phyloP scores from a whole-genome alignment of 768 basidiomycete genomes.

The Mycena alexandri region DNA sequence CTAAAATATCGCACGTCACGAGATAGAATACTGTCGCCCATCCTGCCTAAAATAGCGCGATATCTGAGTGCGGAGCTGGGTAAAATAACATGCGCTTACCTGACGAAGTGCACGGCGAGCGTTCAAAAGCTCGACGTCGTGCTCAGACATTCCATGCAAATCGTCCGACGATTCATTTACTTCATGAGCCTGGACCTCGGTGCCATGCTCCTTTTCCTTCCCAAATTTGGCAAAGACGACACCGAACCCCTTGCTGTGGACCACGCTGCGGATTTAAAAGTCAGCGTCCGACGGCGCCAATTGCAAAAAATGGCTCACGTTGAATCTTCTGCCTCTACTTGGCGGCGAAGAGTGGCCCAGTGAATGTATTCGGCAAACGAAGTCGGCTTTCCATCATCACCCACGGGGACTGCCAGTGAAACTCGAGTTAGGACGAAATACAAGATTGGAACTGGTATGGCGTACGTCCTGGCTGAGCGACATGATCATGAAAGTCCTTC shows the following conservation, averaged over 20 bases:
- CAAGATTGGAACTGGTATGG: conserved; percentile 9
- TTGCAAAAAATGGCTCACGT: conserved; percentile 16
- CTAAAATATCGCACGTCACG: conserved; percentile 17
- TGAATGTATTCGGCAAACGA: conserved; percentile 7
- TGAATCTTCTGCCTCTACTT: conserved; percentile 5
- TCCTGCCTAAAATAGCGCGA: conserved; percentile 14
- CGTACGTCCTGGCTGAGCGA: conserved; percentile 20
- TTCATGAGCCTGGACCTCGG: neutral
- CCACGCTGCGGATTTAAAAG: conserved; percentile 19
- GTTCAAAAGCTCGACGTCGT: neutral
- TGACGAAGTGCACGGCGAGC: conserved; percentile 21
- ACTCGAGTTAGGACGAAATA: conserved; percentile 7
- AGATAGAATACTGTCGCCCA: conserved; percentile 27
- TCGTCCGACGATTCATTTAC: too few relatives aligned
- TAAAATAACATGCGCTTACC: conserved; percentile 16
- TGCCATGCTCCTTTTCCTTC: conserved; percentile 15
- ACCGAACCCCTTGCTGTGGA: conserved; percentile 22
- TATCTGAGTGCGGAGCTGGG: conserved; percentile 14
- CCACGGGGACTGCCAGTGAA: neutral
- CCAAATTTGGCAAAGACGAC: conserved; percentile 16
- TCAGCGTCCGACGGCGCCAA: conserved; percentile 11
- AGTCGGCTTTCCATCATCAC: conserved; percentile 2
- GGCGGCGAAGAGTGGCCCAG: too few relatives aligned
- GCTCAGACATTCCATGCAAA: too few relatives aligned
- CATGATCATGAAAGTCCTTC: conserved; percentile 21